Conservation (phyloP, 75 land plant species). For the Larix kaempferi region DNA sequence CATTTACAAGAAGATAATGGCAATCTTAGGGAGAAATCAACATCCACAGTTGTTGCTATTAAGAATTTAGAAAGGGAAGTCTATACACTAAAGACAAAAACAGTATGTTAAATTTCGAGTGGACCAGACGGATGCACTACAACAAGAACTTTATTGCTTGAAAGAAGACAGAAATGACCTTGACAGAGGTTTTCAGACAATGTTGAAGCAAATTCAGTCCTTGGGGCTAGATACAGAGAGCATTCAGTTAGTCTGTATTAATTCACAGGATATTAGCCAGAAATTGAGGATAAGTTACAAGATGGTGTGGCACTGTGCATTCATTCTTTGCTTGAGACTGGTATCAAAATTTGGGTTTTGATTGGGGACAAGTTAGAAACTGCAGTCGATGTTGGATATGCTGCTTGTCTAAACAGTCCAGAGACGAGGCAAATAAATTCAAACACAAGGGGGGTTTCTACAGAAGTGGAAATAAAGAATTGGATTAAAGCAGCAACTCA, state of each 20-base stretch:
- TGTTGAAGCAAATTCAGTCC: conserved; percentile 30
- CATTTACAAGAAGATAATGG: no score
- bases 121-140: conserved; percentile 41
- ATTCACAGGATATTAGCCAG: conserved; percentile 42
- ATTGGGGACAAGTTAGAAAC: conserved; percentile 48
- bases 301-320: conserved; percentile 52
- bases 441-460: conserved; percentile 45
- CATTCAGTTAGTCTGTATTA: conserved; percentile 33
- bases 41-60: no score
- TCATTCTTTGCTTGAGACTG: conserved; percentile 39
- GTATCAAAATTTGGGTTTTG: conserved; percentile 53
- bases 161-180: conserved; percentile 48
- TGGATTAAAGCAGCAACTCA: background rate
- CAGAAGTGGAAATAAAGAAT: conserved; percentile 17
- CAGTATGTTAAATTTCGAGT: conserved; percentile 23
- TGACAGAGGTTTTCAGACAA: conserved; percentile 17
- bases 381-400: conserved; percentile 42
- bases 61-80: no score
- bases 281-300: conserved; percentile 55
- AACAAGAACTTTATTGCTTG: conserved; percentile 41
- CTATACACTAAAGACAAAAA: no score
- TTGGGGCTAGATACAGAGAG: conserved; percentile 26
- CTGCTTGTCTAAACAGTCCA: no score
- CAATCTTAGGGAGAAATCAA: no score
- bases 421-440: no score